Evolutionary conservation across 2,329 filamentous ascomycete genomes (phyloP), one percentile per base, ranked within the genome.

Genomic region (Tolypocladium guangdongense): DNA sequence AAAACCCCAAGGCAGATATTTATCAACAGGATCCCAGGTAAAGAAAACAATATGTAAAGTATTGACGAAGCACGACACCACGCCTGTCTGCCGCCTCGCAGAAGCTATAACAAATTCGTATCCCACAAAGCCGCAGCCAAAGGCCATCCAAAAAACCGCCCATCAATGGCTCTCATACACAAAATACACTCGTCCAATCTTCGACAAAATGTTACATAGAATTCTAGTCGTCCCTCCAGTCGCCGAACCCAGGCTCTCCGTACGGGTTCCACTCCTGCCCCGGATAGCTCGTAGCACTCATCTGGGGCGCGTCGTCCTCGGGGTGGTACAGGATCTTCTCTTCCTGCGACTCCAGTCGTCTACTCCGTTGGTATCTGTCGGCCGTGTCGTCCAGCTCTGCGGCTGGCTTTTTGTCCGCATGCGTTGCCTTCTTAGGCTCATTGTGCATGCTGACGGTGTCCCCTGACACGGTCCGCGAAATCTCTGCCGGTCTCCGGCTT

Each of bases 261-360:
- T 78, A 80, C 2, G 82, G 82, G 59, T 80, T 80, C 83, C 84
- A 88, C 65, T 87, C 84, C 68, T 86, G 82, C 0, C 84, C 84
- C 0, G 84, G 84, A 65, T 87, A 88, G 63, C 78, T 83, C 14
- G 82, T 84, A 7, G 83, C 83, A 49, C 74, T 78, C 84, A 88
- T 87, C 55, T 75, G 71, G 14, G 78, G 76, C 62, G 71, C 67
- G n/a, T 53, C 67, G 32, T 68, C 68, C 27, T 68, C 64, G 7
- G 66, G 68, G 10, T 68, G 64, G 45, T 65, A 60, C 67, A 73
- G 67, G 27, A 81, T 81, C 68, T 81, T 80, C 65, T 81, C 78
- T 61, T 81, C 78, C 55, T 77, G 74, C 8, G 69, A 66, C 20
- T 70, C 64, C 10, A 75, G 64, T 46, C 74, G 65, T 54, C 71